Evolutionary conservation across 768 basidiomycete species (phyloP).

Genomic region (Psilocybe cubensis): DNA sequence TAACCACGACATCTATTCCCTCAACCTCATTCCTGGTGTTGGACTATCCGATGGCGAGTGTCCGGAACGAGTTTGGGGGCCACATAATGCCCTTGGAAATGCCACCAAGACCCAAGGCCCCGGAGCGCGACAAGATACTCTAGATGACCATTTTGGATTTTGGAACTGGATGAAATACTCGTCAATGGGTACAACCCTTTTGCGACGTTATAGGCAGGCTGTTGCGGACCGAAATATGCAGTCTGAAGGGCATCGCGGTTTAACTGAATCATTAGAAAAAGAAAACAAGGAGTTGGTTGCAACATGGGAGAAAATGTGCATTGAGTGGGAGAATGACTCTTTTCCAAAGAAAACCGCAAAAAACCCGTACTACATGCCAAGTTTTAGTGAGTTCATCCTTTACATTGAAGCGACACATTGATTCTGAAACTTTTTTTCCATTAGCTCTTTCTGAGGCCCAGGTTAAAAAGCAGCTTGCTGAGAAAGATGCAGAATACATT

Average conservation of each 20-base stretch:
- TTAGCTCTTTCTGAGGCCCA: conserved; percentile 8
- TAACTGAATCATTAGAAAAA: neutral
- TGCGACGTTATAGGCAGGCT: neutral
- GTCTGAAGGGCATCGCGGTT: neutral
- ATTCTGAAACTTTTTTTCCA: too few relatives aligned
- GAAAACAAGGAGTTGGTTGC: neutral
- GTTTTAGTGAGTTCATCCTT: neutral
- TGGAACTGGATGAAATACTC: conserved; percentile 10
- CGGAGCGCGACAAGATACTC: neutral
- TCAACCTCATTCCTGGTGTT: neutral
- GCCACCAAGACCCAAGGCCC: conserved; percentile 8
- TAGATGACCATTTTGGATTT: conserved; percentile 7
- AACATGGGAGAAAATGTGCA: conserved; percentile 8
- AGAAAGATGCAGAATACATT: neutral
- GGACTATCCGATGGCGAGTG: conserved; percentile 5
- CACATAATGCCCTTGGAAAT: conserved; percentile 6
- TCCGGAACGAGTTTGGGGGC: conserved; percentile 5
- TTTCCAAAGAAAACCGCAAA: conserved; percentile 7
- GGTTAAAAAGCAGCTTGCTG: conserved; percentile 8
- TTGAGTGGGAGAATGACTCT: conserved; percentile 3
- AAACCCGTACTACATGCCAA: conserved; percentile 6
- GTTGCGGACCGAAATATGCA: conserved; percentile 3
- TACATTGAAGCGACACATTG: neutral
- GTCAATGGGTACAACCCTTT: neutral
- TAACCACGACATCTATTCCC: neutral